Conservation (phyloP, 768 basidiomycete species). For the Russula virescens region DNA sequence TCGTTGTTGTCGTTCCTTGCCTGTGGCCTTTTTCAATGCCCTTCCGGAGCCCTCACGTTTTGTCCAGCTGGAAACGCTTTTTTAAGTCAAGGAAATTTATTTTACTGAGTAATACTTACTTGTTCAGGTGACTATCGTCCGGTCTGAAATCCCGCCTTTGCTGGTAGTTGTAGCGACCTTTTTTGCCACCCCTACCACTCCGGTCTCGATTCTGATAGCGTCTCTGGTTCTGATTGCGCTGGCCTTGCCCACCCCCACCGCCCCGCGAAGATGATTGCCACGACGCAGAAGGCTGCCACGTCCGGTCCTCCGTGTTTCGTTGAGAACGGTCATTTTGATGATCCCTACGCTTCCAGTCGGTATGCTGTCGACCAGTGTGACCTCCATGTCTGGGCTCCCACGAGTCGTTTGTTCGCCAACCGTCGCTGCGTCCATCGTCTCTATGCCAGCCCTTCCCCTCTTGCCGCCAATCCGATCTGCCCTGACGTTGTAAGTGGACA, state of each 20-base stretch:
- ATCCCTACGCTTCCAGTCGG: slow-evolving; percentile 21
- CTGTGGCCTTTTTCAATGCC: slow-evolving; percentile 33
- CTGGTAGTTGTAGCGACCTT: slow-evolving; percentile 31
- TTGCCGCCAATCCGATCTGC: slow-evolving; percentile 18
- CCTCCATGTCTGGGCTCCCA: slow-evolving; percentile 28
- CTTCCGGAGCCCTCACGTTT: slow-evolving; percentile 48
- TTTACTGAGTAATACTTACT: slow-evolving; percentile 42
- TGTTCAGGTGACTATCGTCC: slow-evolving; percentile 68
- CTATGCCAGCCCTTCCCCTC: slow-evolving; percentile 38
- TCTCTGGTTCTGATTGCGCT: slow-evolving; percentile 36
- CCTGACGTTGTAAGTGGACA: slow-evolving; percentile 15
- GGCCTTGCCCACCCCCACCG: slow-evolving; percentile 30
- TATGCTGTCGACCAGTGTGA: slow-evolving; percentile 19
- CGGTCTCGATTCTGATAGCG: slow-evolving; percentile 30
- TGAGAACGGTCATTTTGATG: slow-evolving; percentile 27
- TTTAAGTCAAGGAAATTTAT: not conserved
- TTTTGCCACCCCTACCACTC: slow-evolving; percentile 19
- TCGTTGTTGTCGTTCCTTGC: slow-evolving; percentile 39
- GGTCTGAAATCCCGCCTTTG: slow-evolving; percentile 40
- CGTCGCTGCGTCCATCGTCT: slow-evolving; percentile 42
- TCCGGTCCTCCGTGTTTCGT: slow-evolving; percentile 42
- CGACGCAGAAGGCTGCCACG: slow-evolving; percentile 68
- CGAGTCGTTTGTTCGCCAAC: slow-evolving; percentile 32
- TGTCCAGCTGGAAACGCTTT: slow-evolving; percentile 49
- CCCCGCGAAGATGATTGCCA: slow-evolving; percentile 45